phyloP scores from a whole-genome alignment of 148 eudicot species.

The Selenicereus undatus region DNA sequence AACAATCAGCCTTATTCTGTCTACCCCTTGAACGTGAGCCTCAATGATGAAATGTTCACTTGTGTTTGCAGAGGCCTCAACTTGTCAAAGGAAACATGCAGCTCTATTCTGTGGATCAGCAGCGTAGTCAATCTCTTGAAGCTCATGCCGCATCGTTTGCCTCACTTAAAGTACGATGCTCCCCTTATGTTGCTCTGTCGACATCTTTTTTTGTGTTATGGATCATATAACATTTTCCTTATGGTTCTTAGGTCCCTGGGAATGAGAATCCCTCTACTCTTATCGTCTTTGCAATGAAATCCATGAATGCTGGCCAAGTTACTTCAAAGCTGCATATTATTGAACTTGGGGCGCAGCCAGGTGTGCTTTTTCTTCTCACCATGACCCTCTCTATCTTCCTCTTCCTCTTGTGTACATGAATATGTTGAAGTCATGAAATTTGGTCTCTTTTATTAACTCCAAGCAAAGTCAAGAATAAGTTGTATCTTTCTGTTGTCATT shows the following conservation, averaged over 20 bases:
- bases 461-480: neutral
- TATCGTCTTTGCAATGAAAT: slow-evolving; percentile 88
- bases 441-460: neutral
- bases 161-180: slow-evolving; percentile 52
- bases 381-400: neutral
- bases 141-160: slow-evolving; percentile 99
- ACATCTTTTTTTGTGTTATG: neutral
- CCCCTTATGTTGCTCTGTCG: slow-evolving; percentile 10
- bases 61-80: slow-evolving; percentile 66
- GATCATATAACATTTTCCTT: neutral
- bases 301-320: slow-evolving; percentile 82
- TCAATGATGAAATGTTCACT: neutral
- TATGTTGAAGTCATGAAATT: neutral
- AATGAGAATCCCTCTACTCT: slow-evolving; percentile 90
- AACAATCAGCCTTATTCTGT: neutral
- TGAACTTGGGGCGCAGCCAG: slow-evolving; percentile 99
- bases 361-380: slow-evolving; percentile 26
- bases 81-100: slow-evolving; percentile 98
- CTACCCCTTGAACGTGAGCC: neutral
- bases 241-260: slow-evolving; percentile 56
- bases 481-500: neutral
- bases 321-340: slow-evolving; percentile 90
- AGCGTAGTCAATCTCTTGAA: slow-evolving; percentile 99
- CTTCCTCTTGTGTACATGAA: slow-evolving; percentile 1
- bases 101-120: slow-evolving; percentile 91